Conservation (phyloP, 2,329 filamentous ascomycete species). For the Stachybotrys chartarum region DNA sequence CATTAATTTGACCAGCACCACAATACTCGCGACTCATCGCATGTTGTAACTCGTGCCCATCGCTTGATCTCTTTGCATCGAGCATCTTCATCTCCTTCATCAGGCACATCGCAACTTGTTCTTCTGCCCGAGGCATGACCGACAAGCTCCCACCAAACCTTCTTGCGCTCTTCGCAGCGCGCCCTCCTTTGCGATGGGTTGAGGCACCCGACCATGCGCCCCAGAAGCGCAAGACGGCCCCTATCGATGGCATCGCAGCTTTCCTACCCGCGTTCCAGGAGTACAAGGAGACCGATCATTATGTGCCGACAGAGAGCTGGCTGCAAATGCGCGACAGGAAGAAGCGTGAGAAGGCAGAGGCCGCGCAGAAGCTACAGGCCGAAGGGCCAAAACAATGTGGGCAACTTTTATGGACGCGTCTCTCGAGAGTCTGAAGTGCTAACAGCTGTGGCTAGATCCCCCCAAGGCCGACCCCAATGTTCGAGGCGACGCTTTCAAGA, state of each 20-base stretch:
- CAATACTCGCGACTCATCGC: too few species aligned
- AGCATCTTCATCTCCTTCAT: too few species aligned
- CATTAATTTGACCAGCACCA: too few species aligned
- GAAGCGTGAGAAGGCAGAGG: constrained; percentile 70
- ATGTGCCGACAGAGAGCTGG: constrained; percentile 85
- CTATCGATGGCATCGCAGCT: constrained; percentile 65
- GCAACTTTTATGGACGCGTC: constrained; percentile 9
- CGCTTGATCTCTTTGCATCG: too few species aligned
- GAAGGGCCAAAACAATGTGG: constrained; percentile 61
- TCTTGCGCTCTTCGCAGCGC: constrained; percentile 88
- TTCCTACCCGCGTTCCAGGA: constrained; percentile 68
- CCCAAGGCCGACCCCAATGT: constrained; percentile 81
- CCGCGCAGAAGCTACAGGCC: constrained; percentile 53
- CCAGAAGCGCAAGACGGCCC: constrained; percentile 70
- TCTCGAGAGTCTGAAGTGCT: neutral
- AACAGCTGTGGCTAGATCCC: constrained; percentile 49
- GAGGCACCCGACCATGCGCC: constrained; percentile 76
- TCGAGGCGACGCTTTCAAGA: constrained; percentile 90
- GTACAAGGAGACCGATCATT: constrained; percentile 72
- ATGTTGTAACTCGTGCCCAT: too few species aligned
- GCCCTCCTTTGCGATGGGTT: constrained; percentile 85
- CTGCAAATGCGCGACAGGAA: constrained; percentile 79
- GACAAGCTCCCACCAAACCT: constrained; percentile 93
- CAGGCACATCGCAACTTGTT: too few species aligned
- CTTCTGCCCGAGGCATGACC: constrained; percentile 56